Evolutionary conservation across 148 eudicot genomes (phyloP).

Genomic region (Fagopyrum homotropicum): DNA sequence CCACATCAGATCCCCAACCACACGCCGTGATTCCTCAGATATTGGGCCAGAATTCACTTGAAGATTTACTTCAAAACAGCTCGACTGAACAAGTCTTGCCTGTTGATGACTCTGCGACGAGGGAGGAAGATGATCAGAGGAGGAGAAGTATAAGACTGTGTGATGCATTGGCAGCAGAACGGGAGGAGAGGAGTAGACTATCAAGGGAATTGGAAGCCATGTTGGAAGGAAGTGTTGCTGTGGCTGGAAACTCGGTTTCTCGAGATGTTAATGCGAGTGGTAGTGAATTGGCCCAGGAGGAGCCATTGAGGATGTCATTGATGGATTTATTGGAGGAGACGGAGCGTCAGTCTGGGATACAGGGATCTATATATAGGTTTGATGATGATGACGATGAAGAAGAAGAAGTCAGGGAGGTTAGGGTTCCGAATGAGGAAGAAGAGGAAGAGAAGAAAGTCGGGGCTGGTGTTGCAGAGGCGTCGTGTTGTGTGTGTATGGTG

Average conservation of each 20-base stretch:
- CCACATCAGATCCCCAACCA: background rate
- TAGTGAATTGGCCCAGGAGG: background rate
- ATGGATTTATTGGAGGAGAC: constrained; percentile 10
- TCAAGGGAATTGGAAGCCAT: constrained; percentile 3
- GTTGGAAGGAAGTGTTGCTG: background rate
- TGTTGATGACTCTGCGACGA: background rate
- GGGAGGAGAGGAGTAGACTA: constrained; percentile 11
- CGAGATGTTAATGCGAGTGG: background rate
- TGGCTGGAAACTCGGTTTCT: background rate
- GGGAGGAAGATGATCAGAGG: background rate
- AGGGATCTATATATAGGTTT: background rate
- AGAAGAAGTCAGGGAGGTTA: too few species aligned
- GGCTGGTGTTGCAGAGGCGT: background rate
- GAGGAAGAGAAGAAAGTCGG: background rate
- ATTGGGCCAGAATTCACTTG: background rate
- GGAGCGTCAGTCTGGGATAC: background rate
- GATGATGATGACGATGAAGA: constrained; percentile 5
- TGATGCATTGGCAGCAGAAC: constrained; percentile 10
- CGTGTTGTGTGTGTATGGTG: constrained; percentile 24
- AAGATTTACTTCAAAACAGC: background rate
- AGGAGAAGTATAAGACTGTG: constrained; percentile 9
- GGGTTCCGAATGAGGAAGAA: background rate
- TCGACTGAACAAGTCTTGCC: background rate
- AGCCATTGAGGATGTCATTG: constrained; percentile 7
- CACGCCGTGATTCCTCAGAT: background rate